Base-by-base conservation (phyloP, 768 basidiomycete genomes). In the Myochromella boudieri region DNA sequence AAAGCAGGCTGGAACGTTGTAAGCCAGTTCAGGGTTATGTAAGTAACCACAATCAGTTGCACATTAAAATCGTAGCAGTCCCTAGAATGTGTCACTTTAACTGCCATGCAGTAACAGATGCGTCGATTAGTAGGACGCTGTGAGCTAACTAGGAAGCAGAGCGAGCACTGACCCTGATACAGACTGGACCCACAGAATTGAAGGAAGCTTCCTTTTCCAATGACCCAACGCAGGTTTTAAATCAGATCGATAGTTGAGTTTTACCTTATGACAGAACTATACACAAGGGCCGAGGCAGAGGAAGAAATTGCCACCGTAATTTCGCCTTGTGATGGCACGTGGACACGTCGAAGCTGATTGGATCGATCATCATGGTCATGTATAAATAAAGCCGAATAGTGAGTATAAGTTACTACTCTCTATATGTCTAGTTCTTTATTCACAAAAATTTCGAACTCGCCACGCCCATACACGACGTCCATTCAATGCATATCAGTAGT, bases 211-310 rank as follows among this genome's bases (percentile, higher is more conserved):
- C 21, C 18, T 18, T n/a, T n/a, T 12, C 21, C 42, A 12, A 12
- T 31, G 32, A 52, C 43, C 25, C 37, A 17, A 34, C 40, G 21
- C 47, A 54, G 56, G 48, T 42, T 41, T 46, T n/a, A 42, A 51
- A 48, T 44, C 46, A 48, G 42, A 52, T 44, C 51, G 52, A 55
- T 57, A 55, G 51, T 57, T 50, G 53, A 48, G 44, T 53, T 53
- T 44, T 51, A 42, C 46, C 28, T 45, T 44, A 53, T 41, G 54
- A 55, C 51, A 55, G 48, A 52, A 53, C 37, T 22, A 42, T 43
- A 31, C 28, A 28, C 22, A 40, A 50, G 40, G 37, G 43, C 44
- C 49, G 44, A 47, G 55, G 54, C 44, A 41, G 51, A 42, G 39
- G 20, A 21, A 51, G 31, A 44, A 48, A 49, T n/a, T n/a, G n/a